Conservation (phyloP, 768 basidiomycete species). For the Boletus reticulatus region DNA sequence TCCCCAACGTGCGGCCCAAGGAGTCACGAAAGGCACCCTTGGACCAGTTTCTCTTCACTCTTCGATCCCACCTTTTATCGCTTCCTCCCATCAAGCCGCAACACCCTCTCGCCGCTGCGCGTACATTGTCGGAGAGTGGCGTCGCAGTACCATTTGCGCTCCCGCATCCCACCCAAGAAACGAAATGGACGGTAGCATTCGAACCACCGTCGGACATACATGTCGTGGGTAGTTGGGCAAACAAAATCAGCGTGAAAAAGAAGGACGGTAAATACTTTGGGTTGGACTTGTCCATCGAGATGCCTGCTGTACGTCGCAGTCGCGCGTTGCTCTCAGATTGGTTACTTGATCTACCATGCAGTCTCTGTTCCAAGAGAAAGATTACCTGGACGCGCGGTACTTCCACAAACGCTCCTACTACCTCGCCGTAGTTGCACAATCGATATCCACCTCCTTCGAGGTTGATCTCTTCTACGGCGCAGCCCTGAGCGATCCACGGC, state of each 20-base stretch:
- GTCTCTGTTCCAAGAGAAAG: slow-evolving; percentile 93
- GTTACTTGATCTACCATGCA: slow-evolving; percentile 24
- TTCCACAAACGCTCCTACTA: slow-evolving; percentile 94
- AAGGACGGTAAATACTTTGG: slow-evolving; percentile 63
- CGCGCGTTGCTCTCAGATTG: neutral
- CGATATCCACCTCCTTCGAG: slow-evolving; percentile 45
- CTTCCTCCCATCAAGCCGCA: slow-evolving; percentile 56
- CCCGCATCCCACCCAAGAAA: slow-evolving; percentile 71
- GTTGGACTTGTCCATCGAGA: slow-evolving; percentile 82
- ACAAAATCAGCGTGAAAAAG: slow-evolving; percentile 68
- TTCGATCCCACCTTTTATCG: slow-evolving; percentile 64
- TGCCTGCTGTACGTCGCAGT: slow-evolving; percentile 66
- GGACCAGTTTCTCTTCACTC: slow-evolving; percentile 62
- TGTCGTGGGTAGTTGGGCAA: slow-evolving; percentile 86
- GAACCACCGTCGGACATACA: slow-evolving; percentile 73
- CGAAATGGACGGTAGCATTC: slow-evolving; percentile 88
- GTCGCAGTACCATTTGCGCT: slow-evolving; percentile 66
- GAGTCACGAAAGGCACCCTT: slow-evolving; percentile 52
- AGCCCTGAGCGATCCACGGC: slow-evolving; percentile 56
- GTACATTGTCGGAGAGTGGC: slow-evolving; percentile 48
- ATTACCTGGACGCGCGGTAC: slow-evolving; percentile 84
- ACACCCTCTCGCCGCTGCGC: slow-evolving; percentile 66
- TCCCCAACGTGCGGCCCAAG: slow-evolving; percentile 72
- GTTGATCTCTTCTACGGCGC: slow-evolving; percentile 66
- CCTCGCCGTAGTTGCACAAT: slow-evolving; percentile 72